phyloP scores from a whole-genome alignment of 106 monocot genomes.

The Chionographis japonica region DNA sequence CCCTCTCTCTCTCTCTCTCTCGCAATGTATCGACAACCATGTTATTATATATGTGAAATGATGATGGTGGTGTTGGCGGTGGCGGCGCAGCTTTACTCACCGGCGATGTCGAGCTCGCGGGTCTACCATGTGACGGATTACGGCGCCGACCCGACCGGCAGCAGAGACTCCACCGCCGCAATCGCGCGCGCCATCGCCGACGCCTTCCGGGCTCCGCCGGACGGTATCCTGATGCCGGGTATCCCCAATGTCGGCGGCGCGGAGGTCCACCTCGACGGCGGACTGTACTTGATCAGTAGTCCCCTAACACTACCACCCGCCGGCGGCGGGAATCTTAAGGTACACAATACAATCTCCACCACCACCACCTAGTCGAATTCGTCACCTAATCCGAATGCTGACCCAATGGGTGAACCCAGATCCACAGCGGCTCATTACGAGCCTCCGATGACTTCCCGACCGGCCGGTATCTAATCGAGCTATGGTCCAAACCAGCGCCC shows the following conservation, averaged over 20 bases:
- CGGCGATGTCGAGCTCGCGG: conserved; percentile 15
- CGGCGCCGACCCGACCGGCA: conserved; percentile 76
- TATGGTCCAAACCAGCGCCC: conserved; percentile 17
- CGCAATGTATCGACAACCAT: neutral
- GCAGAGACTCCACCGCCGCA: conserved; percentile 43
- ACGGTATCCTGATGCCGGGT: conserved; percentile 30
- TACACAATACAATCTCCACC: neutral
- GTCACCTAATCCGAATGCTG: too few relatives aligned
- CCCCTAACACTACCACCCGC: conserved; percentile 46
- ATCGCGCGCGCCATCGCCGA: conserved; percentile 47
- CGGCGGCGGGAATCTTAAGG: conserved; percentile 64
- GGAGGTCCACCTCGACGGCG: conserved; percentile 66
- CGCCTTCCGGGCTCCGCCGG: conserved; percentile 30
- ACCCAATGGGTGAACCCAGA: conserved; percentile 18
- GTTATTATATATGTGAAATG: too few relatives aligned
- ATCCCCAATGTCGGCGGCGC: conserved; percentile 65
- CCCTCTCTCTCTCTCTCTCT: neutral
- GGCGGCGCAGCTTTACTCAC: neutral
- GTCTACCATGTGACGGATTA: conserved; percentile 64
- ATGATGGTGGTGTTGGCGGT: neutral
- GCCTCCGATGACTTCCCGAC: conserved; percentile 69
- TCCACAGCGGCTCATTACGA: conserved; percentile 55
- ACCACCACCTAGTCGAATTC: too few relatives aligned
- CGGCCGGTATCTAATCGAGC: conserved; percentile 66
- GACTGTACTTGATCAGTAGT: conserved; percentile 40